Base-by-base conservation (phyloP, 805 yeast species). In the Hanseniaspora thailandica region DNA sequence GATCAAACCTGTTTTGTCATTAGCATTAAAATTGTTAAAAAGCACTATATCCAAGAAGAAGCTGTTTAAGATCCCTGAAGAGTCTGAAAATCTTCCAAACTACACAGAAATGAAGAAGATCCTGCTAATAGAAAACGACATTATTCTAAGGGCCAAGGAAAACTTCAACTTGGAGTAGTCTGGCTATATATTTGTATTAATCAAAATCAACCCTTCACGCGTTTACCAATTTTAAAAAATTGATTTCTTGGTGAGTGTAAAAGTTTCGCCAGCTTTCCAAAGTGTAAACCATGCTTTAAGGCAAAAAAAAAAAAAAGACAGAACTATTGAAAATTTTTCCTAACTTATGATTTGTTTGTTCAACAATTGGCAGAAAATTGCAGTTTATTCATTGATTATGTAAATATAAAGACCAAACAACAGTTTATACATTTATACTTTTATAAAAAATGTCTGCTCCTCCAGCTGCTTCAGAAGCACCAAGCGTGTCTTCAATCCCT, bases 21-120 rank as follows among this genome's bases (percentile, higher is more conserved):
- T 34, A 22, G 45, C 55, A 7, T 30, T 40, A 12, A 35, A 35
- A 31, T 34, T 53, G 23, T 25, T 53, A 5, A 41, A 47, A n/a
- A 47, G 20, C 3, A 41, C 47, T 4, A 4, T 53, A 8, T 17
- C 30, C 22, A 47, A 47, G 33, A 53, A 53, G 23, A 26, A 26
- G 9, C 22, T 53, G 13, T 47, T 47, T n/a, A 36, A 38, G 23
- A 40, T 53, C 8, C 55, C 55, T 26, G 52, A 46, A 28, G 36
- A 41, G 5, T 17, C 35, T 2, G 44, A 43, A 15, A 13, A 35
- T 7, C 15, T 49, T 13, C 47, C 47, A 17, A 28, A 46, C 31
- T 46, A 34, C 12, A 19, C 30, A 15, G 43, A 47, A 15, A 47
- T 53, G 8, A 40, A 22, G 30, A 53, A 47, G 12, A 34, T 47